phyloP scores from a whole-genome alignment of 2,329 filamentous ascomycete genomes.

The Didymellaceae sp. region DNA sequence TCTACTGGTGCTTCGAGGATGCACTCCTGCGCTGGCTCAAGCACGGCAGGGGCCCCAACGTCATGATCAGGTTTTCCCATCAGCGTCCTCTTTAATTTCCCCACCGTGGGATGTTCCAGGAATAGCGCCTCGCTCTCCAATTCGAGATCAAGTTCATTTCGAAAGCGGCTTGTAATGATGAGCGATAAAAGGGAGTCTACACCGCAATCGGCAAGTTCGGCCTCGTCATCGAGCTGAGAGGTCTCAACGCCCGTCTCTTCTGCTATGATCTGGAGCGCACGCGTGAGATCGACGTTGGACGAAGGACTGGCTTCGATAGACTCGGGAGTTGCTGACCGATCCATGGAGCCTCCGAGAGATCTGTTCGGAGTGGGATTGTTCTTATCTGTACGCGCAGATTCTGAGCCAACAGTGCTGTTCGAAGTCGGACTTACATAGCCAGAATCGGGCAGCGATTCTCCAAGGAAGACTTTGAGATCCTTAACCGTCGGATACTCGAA shows the following conservation, averaged over 20 bases:
- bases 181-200: conserved; percentile 39
- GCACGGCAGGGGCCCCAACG: neutral
- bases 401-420: neutral
- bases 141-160: conserved; percentile 32
- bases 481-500: conserved; percentile 62
- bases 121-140: conserved; percentile 48
- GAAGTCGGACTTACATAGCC: neutral
- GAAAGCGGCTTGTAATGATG: conserved; percentile 26
- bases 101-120: conserved; percentile 61
- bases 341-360: neutral
- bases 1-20: neutral
- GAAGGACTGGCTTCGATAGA: neutral
- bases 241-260: conserved; percentile 38
- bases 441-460: conserved; percentile 17
- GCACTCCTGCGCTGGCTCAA: neutral
- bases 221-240: conserved; percentile 32
- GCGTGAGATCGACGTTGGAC: conserved; percentile 17
- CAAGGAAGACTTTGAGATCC: conserved; percentile 47
- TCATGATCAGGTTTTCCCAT: neutral
- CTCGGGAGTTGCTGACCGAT: neutral
- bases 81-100: conserved; percentile 51
- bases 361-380: neutral
- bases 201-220: conserved; percentile 33
- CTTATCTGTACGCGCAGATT: neutral
- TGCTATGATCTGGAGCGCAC: conserved; percentile 31